Percentiles rank a stretch among this genome's conserved stretches.
phyloP scores from a whole-genome alignment of 1,284 basidiomycete genomes.

The Fomitopsis schrenkii region DNA sequence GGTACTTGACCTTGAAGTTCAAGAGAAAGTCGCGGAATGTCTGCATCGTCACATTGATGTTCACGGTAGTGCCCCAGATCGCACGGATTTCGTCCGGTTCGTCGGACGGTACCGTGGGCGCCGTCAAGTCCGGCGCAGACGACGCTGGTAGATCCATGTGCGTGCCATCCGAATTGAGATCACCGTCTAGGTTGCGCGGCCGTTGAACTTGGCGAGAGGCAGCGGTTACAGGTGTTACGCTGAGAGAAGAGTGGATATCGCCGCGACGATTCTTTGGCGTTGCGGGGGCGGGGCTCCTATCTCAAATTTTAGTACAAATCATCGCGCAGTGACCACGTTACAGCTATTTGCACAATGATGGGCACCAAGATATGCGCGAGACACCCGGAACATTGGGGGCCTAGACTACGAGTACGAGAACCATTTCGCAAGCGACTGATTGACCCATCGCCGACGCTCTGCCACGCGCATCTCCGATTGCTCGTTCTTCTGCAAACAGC shows the following conservation, averaged over 20 bases:
- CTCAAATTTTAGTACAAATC: too few relatives aligned
- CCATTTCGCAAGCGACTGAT: too few relatives aligned
- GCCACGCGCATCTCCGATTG: too few relatives aligned
- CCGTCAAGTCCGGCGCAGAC: conserved; percentile 59
- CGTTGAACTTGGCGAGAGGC: conserved; percentile 34
- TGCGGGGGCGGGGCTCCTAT: conserved; percentile 33
- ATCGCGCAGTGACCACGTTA: too few relatives aligned
- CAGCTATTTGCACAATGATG: too few relatives aligned
- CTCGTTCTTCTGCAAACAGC: too few relatives aligned
- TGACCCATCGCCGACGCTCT: too few relatives aligned
- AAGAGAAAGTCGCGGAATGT: conserved; percentile 86
- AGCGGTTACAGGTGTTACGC: conserved; percentile 65
- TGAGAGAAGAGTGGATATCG: conserved; percentile 79
- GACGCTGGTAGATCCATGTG: conserved; percentile 59
- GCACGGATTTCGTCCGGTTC: conserved; percentile 81
- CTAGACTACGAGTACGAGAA: too few relatives aligned
- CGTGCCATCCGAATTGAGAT: conserved; percentile 53
- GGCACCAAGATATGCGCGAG: too few relatives aligned
- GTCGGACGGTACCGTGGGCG: conserved; percentile 49
- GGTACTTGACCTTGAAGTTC: conserved; percentile 94
- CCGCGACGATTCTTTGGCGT: conserved; percentile 73
- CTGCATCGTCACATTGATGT: conserved; percentile 87
- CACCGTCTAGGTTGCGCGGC: conserved; percentile 30
- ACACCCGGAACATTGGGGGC: too few relatives aligned
- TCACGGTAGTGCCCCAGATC: conserved; percentile 97